Evolutionary conservation across 768 basidiomycete genomes (phyloP).

Genomic region (Tremella yokohamensis): DNA sequence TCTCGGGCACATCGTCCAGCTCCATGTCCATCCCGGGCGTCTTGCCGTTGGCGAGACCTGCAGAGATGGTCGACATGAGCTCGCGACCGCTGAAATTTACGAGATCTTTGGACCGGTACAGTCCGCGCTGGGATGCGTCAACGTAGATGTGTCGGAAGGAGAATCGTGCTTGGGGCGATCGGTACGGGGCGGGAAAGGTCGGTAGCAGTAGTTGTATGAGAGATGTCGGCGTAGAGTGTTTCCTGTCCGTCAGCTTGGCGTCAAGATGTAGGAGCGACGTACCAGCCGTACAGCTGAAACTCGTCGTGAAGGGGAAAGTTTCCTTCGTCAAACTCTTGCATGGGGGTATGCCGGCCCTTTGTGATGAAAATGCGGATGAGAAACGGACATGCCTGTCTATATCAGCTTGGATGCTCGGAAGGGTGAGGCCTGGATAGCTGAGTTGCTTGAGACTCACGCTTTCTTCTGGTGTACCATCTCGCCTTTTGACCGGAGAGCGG

Average conservation of each 20-base stretch:
- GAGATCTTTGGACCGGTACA: conserved; percentile 37
- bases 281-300: conserved; percentile 44
- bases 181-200: conserved; percentile 37
- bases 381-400: conserved; percentile 30
- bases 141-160: conserved; percentile 45
- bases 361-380: conserved; percentile 41
- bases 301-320: conserved; percentile 40
- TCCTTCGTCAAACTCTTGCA: conserved; percentile 43
- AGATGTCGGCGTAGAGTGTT: conserved; percentile 37
- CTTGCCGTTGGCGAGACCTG: not conserved
- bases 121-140: conserved; percentile 39
- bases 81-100: conserved; percentile 39
- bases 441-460: too few species aligned
- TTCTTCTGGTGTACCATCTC: conserved; percentile 5
- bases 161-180: conserved; percentile 40
- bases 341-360: conserved; percentile 37
- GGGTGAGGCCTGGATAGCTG: too few species aligned
- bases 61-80: conserved; percentile 16
- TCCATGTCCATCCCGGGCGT: conserved; percentile 24
- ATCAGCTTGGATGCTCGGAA: not conserved
- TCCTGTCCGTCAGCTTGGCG: conserved; percentile 21
- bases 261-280: conserved; percentile 2
- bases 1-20: conserved; percentile 17
- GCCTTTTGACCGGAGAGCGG: conserved; percentile 14
- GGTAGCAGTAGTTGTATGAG: conserved; percentile 39